These are phyloP conservation scores for Beauveria pseudobassiana DNA, from an alignment of 2,329 filamentous ascomycete species.

Conservation along the genomic window DNA sequence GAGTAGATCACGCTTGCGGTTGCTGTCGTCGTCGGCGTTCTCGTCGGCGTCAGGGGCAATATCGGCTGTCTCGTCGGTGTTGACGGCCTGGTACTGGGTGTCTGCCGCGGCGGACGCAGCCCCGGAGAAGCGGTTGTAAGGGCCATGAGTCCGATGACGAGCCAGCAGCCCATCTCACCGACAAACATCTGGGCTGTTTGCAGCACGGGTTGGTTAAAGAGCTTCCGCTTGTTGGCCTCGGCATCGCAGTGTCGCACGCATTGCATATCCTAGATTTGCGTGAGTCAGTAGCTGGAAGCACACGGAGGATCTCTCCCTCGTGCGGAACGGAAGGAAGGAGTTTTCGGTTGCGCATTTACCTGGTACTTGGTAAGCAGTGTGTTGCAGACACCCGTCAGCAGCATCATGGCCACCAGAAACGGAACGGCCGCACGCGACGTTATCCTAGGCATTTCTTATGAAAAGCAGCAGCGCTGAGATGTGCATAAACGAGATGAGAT, in stretches of 20 bases:
- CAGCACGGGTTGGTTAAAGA: constrained; percentile 91
- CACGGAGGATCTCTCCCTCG: not conserved
- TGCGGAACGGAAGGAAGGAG: constrained; percentile 16
- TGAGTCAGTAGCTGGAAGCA: too few relatives aligned
- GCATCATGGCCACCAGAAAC: constrained; percentile 90
- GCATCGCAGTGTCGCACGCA: constrained; percentile 81
- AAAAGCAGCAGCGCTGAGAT: not conserved
- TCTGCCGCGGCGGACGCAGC: constrained; percentile 31
- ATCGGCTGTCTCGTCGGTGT: constrained; percentile 37
- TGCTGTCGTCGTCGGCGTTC: constrained; percentile 27
- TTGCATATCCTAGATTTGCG: constrained; percentile 70
- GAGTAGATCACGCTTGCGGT: constrained; percentile 50
- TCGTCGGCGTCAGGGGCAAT: constrained; percentile 29
- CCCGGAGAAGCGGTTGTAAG: constrained; percentile 54
- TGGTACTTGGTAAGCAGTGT: constrained; percentile 96
- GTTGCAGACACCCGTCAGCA: constrained; percentile 92
- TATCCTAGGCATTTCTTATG: constrained; percentile 41
- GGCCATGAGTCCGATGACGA: constrained; percentile 67
- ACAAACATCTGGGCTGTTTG: constrained; percentile 98
- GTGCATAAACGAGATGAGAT: not conserved
- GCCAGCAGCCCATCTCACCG: constrained; percentile 92
- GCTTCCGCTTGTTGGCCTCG: constrained; percentile 55
- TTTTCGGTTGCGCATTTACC: constrained; percentile 36
- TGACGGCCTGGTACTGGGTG: constrained; percentile 60
- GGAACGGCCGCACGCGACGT: constrained; percentile 65